A percentile compares a stretch with the other conserved stretches of the same genome.
phyloP scores from a whole-genome alignment of 164 flowering plant genomes.

The Buxus sempervirens region DNA sequence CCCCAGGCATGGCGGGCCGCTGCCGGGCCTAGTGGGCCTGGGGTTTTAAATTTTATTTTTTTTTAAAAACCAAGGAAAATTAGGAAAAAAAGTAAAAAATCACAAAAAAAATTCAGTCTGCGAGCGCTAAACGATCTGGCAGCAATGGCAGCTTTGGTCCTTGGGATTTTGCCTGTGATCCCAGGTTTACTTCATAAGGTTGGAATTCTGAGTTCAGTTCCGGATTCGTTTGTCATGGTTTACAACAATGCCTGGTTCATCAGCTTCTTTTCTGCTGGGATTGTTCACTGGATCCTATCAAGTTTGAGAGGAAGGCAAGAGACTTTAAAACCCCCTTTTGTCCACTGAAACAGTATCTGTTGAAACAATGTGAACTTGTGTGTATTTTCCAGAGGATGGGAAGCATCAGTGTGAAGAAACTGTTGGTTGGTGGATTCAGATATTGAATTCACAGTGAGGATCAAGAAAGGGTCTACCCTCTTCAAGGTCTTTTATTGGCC shows the following conservation, averaged over 20 bases:
- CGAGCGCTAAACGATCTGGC: constrained; percentile 61
- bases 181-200: constrained; percentile 86
- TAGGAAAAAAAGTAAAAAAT: no score
- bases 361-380: no score
- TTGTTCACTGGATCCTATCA: constrained; percentile 54
- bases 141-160: constrained; percentile 56
- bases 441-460: no score
- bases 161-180: constrained; percentile 77
- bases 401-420: no score
- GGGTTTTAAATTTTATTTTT: no score
- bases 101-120: no score
- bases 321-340: constrained; percentile 32
- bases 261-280: constrained; percentile 63
- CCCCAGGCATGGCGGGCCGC: no score
- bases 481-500: no score
- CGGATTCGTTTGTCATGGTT: constrained; percentile 32
- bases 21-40: no score
- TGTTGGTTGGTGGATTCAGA: no score
- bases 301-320: constrained; percentile 18
- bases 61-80: no score
- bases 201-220: constrained; percentile 38
- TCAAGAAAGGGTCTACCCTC: no score
- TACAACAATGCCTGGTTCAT: constrained; percentile 90
- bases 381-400: neutral
- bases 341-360: constrained; percentile 17